Base-by-base conservation (phyloP, 2,329 filamentous ascomycete species). In the Colletotrichum musicola region DNA sequence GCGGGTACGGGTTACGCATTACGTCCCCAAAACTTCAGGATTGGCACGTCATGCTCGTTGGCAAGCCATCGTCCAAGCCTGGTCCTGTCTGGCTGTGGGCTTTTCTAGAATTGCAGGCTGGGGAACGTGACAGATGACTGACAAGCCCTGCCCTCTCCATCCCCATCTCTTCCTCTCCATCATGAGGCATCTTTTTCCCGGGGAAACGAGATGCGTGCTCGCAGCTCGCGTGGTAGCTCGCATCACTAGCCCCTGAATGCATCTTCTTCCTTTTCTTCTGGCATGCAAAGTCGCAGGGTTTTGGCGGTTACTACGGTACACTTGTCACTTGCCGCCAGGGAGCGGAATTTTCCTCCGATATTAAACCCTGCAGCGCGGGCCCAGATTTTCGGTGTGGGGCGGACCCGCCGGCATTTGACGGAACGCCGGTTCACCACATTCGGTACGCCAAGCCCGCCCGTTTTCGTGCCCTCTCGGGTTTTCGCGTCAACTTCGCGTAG, bases 1-100 rank as follows among this genome's bases (percentile, higher is more conserved):
- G 59, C 49, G 59, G 59, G 47, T 49, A 46, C 49, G 13, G 6
- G 54, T 62, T 62, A 62, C 49, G 9, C 13, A 62, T 62, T 62
- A 62, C 59, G 59, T 62, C 38, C 49, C 7, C n/a, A 30, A 62
- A 62, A 62, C 16, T 16, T 47, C 38, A 22, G 16, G 22, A 62
- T 62, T 62, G 59, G 59, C 54, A 16, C 38, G 38, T 16, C 38
- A 30, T n/a, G 49, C 59, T n/a, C 38, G 49, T 18, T 18, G 50
- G 38, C 59, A 54, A 20, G 49, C 38, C 49, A 14, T 44, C 16
- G 13, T 46, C 5, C 47, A 18, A 62, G 59, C 49, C 59, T 62
- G 59, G 40, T 18, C 59, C 40, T 62, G 59, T 35, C 10, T 18
- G n/a, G 5, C 4, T 5, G 59, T 62, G 59, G 59, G n/a, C 49